These are phyloP conservation scores for Collariella sp. DNA, from an alignment of 495 filamentous ascomycete species.

Conservation along the genomic window DNA sequence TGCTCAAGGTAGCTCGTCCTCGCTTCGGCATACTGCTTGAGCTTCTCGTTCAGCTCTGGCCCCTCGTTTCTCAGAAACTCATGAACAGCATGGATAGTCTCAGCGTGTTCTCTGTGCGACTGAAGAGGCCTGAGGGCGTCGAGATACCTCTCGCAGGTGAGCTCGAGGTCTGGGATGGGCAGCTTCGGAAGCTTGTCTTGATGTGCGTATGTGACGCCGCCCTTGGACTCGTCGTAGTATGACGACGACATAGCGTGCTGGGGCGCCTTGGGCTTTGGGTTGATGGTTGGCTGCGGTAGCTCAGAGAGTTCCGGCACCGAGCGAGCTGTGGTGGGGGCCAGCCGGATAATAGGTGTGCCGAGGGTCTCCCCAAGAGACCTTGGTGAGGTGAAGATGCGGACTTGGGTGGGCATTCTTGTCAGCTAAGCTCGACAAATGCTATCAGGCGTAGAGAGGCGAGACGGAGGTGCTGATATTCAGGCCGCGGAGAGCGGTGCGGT, in stretches of 20 bases:
- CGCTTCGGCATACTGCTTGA: slow-evolving; percentile 87
- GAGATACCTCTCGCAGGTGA: slow-evolving; percentile 71
- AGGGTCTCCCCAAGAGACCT: slow-evolving; percentile 64
- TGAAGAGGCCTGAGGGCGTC: slow-evolving; percentile 77
- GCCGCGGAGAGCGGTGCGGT: slow-evolving; percentile 75
- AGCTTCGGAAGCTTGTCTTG: slow-evolving; percentile 87
- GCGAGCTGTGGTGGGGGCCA: slow-evolving; percentile 19
- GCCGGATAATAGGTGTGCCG: slow-evolving; percentile 29
- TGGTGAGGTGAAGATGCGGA: slow-evolving; percentile 56
- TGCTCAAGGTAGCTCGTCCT: slow-evolving; percentile 98
- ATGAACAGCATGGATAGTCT: slow-evolving; percentile 68
- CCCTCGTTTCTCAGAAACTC: slow-evolving; percentile 85
- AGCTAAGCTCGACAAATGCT: slow-evolving; percentile 21
- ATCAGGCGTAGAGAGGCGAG: slow-evolving; percentile 63
- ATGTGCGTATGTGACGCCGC: slow-evolving; percentile 75
- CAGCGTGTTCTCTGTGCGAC: slow-evolving; percentile 67
- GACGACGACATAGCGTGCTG: slow-evolving; percentile 25
- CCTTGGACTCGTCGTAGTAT: slow-evolving; percentile 37
- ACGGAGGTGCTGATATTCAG: slow-evolving; percentile 69
- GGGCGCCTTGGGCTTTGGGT: slow-evolving; percentile 20
- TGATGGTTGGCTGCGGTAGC: slow-evolving; percentile 24
- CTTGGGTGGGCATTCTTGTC: slow-evolving; percentile 45
- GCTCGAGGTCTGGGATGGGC: slow-evolving; percentile 86
- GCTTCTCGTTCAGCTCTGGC: slow-evolving; percentile 72
- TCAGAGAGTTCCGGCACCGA: slow-evolving; percentile 25